A percentile compares a stretch with the other conserved stretches of the same genome.
phyloP scores from a whole-genome alignment of 1,139 yeast genomes.

The Diutina neorugosa region DNA sequence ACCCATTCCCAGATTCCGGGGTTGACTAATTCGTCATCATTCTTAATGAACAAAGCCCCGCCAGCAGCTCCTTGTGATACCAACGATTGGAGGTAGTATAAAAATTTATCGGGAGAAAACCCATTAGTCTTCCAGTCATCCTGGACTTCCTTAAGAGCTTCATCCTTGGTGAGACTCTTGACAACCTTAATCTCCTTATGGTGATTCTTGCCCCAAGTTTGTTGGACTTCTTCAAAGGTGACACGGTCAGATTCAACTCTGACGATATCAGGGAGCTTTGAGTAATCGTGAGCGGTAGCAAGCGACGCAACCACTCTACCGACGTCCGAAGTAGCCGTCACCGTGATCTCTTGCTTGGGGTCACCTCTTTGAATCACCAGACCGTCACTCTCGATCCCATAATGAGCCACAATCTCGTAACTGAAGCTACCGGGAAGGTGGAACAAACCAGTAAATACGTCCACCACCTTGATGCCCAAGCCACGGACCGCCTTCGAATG shows the following conservation, averaged over 20 bases:
- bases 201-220: slow-evolving; percentile 28
- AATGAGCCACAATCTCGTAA: slow-evolving; percentile 20
- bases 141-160: slow-evolving; percentile 20
- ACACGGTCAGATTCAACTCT: slow-evolving; percentile 30
- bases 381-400: slow-evolving; percentile 23
- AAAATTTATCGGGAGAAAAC: slow-evolving; percentile 15
- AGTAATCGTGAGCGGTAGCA: slow-evolving; percentile 18
- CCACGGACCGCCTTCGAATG: slow-evolving; percentile 30
- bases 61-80: slow-evolving; percentile 6
- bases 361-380: slow-evolving; percentile 31
- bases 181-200: slow-evolving; percentile 21
- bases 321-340: slow-evolving; percentile 31
- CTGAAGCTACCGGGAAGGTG: slow-evolving; percentile 26
- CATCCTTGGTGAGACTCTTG: slow-evolving; percentile 14
- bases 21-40: slow-evolving; percentile 40
- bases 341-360: slow-evolving; percentile 17
- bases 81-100: slow-evolving; percentile 9
- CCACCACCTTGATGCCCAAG: slow-evolving; percentile 41
- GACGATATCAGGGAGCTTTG: slow-evolving; percentile 32
- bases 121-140: slow-evolving; percentile 10
- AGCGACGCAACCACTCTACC: slow-evolving; percentile 33
- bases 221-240: slow-evolving; percentile 27
- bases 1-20: slow-evolving; percentile 48
- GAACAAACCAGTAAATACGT: slow-evolving; percentile 33
- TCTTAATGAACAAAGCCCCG: slow-evolving; percentile 7